Evolutionary conservation across 1,284 basidiomycete genomes (phyloP).

Genomic region (Trichosporon faecale): DNA sequence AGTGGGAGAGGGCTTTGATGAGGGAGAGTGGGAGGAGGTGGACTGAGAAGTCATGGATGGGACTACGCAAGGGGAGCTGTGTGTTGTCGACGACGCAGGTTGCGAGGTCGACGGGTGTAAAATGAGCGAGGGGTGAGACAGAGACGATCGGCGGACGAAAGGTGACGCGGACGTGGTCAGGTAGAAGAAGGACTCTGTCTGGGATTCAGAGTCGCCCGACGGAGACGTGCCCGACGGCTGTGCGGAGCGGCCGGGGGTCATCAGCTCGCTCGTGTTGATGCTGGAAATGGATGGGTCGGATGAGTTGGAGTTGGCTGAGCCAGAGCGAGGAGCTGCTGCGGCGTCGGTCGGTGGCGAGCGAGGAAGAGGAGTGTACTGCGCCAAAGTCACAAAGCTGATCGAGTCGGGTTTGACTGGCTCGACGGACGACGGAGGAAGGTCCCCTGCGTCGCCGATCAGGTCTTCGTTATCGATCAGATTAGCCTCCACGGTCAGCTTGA

Average conservation of each 20-base stretch:
- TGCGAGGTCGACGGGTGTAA: background rate
- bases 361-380: background rate
- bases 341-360: background rate
- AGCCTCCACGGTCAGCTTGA: background rate
- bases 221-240: background rate
- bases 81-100: background rate
- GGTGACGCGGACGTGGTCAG: constrained; percentile 1
- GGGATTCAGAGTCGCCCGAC: background rate
- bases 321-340: background rate
- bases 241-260: background rate
- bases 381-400: background rate
- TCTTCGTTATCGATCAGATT: background rate
- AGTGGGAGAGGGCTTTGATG: background rate
- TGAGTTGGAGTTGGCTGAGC: background rate
- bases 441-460: background rate
- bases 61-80: background rate
- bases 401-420: background rate
- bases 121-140: background rate
- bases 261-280: background rate
- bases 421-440: background rate
- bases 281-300: background rate
- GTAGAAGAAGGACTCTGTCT: background rate
- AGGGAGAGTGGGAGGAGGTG: background rate
- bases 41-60: background rate
- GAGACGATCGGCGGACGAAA: background rate